These are phyloP conservation scores for Phytophthora fragariae DNA, from an alignment of 352 stramenopile genomes.

Conservation along the genomic window DNA sequence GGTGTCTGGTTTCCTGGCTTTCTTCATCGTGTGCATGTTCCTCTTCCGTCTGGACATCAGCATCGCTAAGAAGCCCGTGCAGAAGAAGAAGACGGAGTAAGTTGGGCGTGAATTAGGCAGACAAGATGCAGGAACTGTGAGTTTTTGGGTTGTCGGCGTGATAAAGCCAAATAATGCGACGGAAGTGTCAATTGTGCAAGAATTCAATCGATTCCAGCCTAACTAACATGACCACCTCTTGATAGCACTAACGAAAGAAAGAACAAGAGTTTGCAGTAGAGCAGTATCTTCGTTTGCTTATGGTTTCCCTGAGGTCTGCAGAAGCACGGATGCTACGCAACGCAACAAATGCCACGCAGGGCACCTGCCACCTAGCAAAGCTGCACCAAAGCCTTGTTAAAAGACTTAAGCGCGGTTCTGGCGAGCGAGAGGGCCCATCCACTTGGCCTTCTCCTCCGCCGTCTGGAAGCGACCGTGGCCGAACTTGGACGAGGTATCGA, in stretches of 20 bases:
- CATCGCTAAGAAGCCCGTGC: constrained; percentile 51
- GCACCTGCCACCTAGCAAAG: constrained; percentile 28
- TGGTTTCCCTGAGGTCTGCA: constrained; percentile 23
- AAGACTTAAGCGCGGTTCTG: constrained; percentile 88
- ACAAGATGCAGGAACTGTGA: constrained; percentile 20
- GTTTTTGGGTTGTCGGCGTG: constrained; percentile 5
- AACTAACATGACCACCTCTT: too few species aligned
- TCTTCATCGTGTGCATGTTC: constrained; percentile 88
- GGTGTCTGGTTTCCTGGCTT: constrained; percentile 82
- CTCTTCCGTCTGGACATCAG: constrained; percentile 88
- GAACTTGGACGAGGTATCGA: constrained; percentile 99
- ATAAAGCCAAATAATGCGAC: not conserved
- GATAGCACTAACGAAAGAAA: not conserved
- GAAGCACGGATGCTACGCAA: constrained; percentile 32
- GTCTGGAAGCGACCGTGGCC: constrained; percentile 99
- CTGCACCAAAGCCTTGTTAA: constrained; percentile 22
- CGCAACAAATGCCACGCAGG: constrained; percentile 26
- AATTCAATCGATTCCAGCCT: not conserved
- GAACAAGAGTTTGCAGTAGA: constrained; percentile 41
- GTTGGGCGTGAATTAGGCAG: constrained; percentile 23
- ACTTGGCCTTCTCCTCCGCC: constrained; percentile 99
- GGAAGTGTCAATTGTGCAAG: constrained; percentile 7
- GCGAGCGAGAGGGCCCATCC: constrained; percentile 96
- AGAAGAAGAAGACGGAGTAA: constrained; percentile 82
- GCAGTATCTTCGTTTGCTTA: constrained; percentile 55